Conservation (phyloP, 495 filamentous ascomycete species). For the Penicillium diatomitis region DNA sequence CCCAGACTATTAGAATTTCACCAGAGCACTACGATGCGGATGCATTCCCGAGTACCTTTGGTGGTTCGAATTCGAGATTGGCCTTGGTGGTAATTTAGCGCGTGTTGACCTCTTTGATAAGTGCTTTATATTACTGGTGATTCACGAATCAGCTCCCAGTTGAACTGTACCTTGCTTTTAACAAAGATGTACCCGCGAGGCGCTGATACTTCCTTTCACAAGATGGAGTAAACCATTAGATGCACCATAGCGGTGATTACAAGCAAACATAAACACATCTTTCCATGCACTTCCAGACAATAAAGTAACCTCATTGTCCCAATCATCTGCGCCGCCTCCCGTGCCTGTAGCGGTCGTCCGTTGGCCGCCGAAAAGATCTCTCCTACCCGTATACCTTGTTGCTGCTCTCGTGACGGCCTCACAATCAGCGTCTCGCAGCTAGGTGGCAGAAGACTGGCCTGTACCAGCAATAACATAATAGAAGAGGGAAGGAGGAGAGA, state of each 20-base stretch:
- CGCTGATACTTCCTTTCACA: neutral
- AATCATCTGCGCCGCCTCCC: neutral
- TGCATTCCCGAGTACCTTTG: too few species aligned
- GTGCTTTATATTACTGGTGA: too few species aligned
- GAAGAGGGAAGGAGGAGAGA: constrained; percentile 1
- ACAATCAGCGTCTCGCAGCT: neutral
- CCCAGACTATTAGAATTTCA: too few species aligned
- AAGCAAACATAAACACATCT: constrained; percentile 2
- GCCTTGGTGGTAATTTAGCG: too few species aligned
- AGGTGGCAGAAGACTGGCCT: neutral
- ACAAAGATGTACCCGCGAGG: neutral
- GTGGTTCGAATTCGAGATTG: too few species aligned
- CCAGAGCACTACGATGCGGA: too few species aligned
- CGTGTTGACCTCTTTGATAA: too few species aligned
- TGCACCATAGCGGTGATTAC: neutral
- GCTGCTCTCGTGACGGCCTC: neutral
- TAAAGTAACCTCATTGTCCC: neutral
- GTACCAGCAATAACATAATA: neutral
- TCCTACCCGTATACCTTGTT: neutral
- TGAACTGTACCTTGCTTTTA: too few species aligned
- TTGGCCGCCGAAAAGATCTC: neutral
- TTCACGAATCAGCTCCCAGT: too few species aligned
- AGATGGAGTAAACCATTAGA: neutral
- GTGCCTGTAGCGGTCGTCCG: neutral
- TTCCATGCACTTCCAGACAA: constrained; percentile 1